These are phyloP conservation scores for Cystofilobasidium macerans DNA, from an alignment of 768 basidiomycete species.

Conservation along the genomic window DNA sequence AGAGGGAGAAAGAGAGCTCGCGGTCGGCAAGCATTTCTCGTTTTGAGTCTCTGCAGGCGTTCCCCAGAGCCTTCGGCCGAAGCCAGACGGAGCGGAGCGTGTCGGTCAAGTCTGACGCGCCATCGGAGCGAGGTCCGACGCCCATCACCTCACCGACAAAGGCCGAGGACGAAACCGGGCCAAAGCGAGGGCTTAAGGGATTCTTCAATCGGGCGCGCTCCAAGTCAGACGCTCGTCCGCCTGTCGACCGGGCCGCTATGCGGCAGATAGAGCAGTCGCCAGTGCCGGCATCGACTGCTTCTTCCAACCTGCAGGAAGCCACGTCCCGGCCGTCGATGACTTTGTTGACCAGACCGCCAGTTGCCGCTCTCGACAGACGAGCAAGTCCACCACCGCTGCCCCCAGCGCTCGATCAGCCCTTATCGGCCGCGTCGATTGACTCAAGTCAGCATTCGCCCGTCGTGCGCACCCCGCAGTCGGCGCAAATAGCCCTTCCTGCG, in stretches of 20 bases:
- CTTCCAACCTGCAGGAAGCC: background rate
- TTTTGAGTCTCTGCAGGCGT: background rate
- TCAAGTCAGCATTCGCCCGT: background rate
- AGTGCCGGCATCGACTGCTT: background rate
- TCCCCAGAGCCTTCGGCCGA: background rate
- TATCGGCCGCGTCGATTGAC: background rate
- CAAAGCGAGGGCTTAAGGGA: background rate
- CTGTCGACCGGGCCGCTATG: background rate
- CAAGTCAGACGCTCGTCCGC: slow-evolving; percentile 1
- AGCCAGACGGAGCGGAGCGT: background rate
- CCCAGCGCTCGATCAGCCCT: background rate
- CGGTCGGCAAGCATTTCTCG: background rate
- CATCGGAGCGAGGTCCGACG: background rate
- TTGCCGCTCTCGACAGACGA: background rate
- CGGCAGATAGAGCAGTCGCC: background rate
- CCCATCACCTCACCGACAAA: background rate
- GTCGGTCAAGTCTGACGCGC: background rate
- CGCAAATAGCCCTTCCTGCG: background rate
- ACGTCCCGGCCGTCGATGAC: background rate
- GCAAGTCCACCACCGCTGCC: background rate
- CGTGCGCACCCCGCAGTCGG: background rate
- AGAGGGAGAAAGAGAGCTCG: background rate
- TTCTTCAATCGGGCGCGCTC: background rate
- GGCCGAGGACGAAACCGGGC: background rate
- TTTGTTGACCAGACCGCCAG: background rate